Evolutionary conservation across 2,329 filamentous ascomycete genomes (phyloP).

Genomic region (Clonostachys chloroleuca): DNA sequence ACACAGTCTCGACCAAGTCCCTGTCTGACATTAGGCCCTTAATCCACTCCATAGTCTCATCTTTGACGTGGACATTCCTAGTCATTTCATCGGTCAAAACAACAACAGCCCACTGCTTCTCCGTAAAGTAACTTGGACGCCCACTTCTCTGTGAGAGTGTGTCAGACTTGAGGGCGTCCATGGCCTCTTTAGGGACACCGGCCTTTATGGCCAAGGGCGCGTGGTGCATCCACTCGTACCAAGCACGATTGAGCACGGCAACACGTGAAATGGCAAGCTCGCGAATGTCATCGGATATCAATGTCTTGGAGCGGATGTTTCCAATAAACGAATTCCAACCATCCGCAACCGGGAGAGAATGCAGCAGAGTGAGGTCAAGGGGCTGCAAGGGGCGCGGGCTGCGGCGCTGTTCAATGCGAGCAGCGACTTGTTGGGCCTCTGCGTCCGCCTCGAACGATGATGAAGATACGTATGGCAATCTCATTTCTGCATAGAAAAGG

Average conservation of each 20-base stretch:
- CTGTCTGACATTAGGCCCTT: constrained; percentile 59
- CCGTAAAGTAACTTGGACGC: constrained; percentile 36
- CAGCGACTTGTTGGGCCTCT: constrained; percentile 52
- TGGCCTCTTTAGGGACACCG: constrained; percentile 47
- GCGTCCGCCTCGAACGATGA: constrained; percentile 3
- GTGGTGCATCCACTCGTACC: constrained; percentile 84
- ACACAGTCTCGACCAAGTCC: constrained; percentile 77
- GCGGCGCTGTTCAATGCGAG: constrained; percentile 61
- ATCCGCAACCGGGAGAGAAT: constrained; percentile 69
- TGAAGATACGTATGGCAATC: too few species aligned
- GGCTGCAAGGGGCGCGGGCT: constrained; percentile 65
- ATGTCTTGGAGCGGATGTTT: constrained; percentile 51
- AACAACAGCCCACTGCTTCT: constrained; percentile 64
- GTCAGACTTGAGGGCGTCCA: constrained; percentile 36
- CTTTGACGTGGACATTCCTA: constrained; percentile 61
- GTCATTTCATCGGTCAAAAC: constrained; percentile 84
- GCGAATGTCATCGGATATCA: constrained; percentile 50
- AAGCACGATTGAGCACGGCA: constrained; percentile 73
- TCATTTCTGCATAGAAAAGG: too few species aligned
- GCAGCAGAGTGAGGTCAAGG: constrained; percentile 72
- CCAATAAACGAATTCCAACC: constrained; percentile 71
- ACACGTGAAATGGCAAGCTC: constrained; percentile 81
- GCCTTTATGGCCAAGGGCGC: constrained; percentile 60
- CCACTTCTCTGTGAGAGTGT: constrained; percentile 13
- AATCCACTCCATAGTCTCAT: constrained; percentile 62